Evolutionary conservation across 108 stramenopile genomes (phyloP), one percentile per base, ranked within the genome.

Genomic region (Cyclotella sp.): DNA sequence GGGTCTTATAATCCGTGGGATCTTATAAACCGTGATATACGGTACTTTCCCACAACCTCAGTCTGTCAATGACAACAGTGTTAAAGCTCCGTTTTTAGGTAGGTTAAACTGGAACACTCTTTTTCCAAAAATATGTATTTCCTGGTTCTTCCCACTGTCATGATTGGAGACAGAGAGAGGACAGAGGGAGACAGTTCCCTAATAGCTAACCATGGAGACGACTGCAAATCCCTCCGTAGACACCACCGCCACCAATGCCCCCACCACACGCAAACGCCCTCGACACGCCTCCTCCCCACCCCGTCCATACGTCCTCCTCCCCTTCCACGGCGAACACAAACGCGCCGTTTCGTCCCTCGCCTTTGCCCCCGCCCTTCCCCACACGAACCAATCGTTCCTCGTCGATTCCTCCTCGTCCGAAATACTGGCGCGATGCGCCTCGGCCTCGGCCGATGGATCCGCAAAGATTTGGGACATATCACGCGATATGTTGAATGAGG

Each of bases 311-410:
- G 66, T 67, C 46, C 63, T 68, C 59, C 71, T 93, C 42, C 90
- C 92, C 21, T 66, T 90, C 46, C 86, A 91, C 62, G 94, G 94
- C 27, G 88, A 91, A 63, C 94, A 95, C 82, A 91, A 93, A 74
- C 85, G 91, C 0, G 94, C 94, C 57, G 82, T 95, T 1, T 92
- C 91, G 4, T 81, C 86, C 26, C 80, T 93, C 22, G 76, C 86
- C 47, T 84, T 92, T 24, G 89, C 95, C 0, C 95, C 95, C 22
- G 71, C 78, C 29, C 49, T 19, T 69, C 79, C 55, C 62, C 51
- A 19, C 59, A 44, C 24, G 47, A 69, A 41, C 54, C 77, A 0
- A 47, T 43, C 52, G 24, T 40, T 11, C 42, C 72, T 30, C 34
- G 26, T 55, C 47, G 34, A n/a, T n/a, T n/a, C 67, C 1, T 11